Conservation (phyloP, 176 grass and related monocot genomes). For the Hyparrhenia diplandra region DNA sequence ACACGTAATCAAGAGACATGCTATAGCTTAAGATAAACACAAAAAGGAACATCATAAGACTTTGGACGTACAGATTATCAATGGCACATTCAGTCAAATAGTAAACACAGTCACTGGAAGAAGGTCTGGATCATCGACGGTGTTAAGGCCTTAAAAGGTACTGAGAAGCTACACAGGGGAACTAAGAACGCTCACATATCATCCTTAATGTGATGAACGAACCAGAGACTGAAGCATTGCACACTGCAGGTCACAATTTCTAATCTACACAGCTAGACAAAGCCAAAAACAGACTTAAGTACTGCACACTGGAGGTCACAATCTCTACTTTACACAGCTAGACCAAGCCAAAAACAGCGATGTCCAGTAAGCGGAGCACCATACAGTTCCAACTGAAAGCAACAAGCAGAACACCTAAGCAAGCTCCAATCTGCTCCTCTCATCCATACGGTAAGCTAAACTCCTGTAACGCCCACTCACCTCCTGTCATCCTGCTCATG, state of each 20-base stretch:
- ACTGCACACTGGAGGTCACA: background rate
- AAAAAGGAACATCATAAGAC: background rate
- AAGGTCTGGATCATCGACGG: background rate
- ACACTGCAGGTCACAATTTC: too few species aligned
- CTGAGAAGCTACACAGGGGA: slow-evolving; percentile 1
- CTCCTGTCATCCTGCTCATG: too few species aligned
- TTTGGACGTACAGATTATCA: background rate
- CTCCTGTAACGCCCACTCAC: too few species aligned
- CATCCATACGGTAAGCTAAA: background rate
- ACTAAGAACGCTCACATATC: background rate
- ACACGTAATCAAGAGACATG: background rate
- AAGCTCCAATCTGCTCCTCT: background rate
- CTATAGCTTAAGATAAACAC: background rate
- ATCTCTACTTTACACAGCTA: background rate
- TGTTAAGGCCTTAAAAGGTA: background rate
- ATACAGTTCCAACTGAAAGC: background rate
- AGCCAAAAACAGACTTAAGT: too few species aligned
- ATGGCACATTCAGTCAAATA: background rate
- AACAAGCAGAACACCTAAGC: background rate
- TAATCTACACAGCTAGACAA: too few species aligned
- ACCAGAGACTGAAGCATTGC: too few species aligned
- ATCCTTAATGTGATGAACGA: too few species aligned
- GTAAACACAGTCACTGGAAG: too few species aligned
- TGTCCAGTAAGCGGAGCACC: background rate
- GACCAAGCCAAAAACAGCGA: background rate